phyloP scores from a whole-genome alignment of 2,329 filamentous ascomycete genomes.

The Trichoderma atroviride region DNA sequence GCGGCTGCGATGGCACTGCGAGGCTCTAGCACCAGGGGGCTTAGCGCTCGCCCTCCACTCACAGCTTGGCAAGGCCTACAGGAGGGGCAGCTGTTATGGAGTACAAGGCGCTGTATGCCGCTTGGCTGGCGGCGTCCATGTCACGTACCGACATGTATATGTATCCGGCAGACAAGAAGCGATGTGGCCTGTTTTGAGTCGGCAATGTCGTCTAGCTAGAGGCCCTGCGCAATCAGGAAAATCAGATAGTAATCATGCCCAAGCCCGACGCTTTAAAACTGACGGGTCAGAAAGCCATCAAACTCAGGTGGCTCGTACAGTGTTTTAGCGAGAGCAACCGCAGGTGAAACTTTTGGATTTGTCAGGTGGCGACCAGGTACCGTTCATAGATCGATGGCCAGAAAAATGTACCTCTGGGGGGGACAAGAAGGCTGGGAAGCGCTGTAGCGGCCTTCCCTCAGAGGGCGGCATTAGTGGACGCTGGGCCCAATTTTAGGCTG shows the following conservation, averaged over 20 bases:
- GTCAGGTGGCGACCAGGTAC: conserved; percentile 18
- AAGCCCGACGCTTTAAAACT: neutral
- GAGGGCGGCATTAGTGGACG: conserved; percentile 17
- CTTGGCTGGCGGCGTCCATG: no score
- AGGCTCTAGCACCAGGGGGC: conserved; percentile 14
- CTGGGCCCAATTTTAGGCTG: conserved; percentile 22
- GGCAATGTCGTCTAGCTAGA: neutral
- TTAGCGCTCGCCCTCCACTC: conserved; percentile 6
- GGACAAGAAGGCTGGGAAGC: neutral
- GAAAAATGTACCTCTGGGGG: neutral
- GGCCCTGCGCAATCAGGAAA: neutral
- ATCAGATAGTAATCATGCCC: conserved; percentile 15
- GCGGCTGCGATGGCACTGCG: conserved; percentile 2
- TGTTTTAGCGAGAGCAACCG: neutral
- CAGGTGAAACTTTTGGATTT: conserved; percentile 5
- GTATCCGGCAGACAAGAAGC: neutral
- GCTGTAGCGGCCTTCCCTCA: conserved; percentile 16
- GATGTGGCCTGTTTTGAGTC: conserved; percentile 5
- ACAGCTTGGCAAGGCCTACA: conserved; percentile 1
- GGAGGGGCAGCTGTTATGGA: conserved; percentile 18
- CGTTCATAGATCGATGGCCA: neutral
- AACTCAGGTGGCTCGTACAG: neutral
- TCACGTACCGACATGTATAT: neutral
- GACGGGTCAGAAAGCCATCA: neutral
- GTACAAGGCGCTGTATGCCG: neutral